Percentiles rank a stretch among this genome's conserved stretches.
Conservation (phyloP, 495 filamentous ascomycete genomes). For the Aspergillus homomorphus region DNA sequence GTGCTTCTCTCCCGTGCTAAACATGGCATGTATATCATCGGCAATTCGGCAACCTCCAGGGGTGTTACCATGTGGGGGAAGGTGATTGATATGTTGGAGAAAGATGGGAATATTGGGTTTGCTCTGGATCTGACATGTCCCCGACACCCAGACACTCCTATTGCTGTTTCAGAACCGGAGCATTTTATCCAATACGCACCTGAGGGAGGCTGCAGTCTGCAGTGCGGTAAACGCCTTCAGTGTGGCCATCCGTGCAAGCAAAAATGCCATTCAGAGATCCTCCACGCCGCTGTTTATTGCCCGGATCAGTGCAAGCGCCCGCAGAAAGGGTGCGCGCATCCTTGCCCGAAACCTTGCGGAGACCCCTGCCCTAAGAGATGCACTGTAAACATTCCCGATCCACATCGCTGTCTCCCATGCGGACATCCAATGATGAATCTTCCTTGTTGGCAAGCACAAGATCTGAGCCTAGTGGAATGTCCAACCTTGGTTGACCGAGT, state of each 20-base stretch:
- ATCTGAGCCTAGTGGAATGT: conserved; percentile 36
- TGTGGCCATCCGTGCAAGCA: conserved; percentile 72
- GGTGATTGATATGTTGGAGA: conserved; percentile 54
- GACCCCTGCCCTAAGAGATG: conserved; percentile 54
- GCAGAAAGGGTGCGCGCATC: conserved; percentile 56
- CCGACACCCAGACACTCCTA: conserved; percentile 58
- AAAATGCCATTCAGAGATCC: conserved; percentile 64
- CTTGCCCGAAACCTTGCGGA: conserved; percentile 60
- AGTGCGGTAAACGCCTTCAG: conserved; percentile 56
- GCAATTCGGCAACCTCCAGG: conserved; percentile 58
- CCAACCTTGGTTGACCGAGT: conserved; percentile 35
- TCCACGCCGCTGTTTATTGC: conserved; percentile 64
- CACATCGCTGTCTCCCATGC: conserved; percentile 52
- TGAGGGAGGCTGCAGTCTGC: conserved; percentile 66
- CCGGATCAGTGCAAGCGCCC: conserved; percentile 57
- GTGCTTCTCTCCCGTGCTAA: conserved; percentile 69
- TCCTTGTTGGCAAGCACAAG: conserved; percentile 52
- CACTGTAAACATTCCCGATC: conserved; percentile 29
- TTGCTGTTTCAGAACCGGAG: conserved; percentile 56
- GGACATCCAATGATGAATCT: conserved; percentile 51
- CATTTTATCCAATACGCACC: conserved; percentile 62
- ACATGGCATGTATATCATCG: conserved; percentile 84
- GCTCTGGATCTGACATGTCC: conserved; percentile 61
- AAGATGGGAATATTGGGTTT: conserved; percentile 49
- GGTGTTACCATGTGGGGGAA: conserved; percentile 67